Evolutionary conservation across 371 early-diverging fungal genomes (phyloP).

Genomic region (Blakeslea trispora): DNA sequence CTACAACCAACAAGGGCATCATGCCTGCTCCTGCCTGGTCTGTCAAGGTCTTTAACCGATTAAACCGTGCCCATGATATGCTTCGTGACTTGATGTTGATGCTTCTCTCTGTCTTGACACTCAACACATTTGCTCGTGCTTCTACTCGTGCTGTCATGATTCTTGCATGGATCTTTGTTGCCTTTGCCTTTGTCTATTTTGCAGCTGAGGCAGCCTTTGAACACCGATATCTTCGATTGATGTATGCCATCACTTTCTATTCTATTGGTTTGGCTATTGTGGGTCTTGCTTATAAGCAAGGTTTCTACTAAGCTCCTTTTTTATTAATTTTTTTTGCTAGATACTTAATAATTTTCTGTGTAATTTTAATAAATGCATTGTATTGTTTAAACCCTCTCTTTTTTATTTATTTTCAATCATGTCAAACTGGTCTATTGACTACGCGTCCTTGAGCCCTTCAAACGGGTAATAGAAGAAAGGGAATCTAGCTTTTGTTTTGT

Average conservation of each 20-base stretch:
- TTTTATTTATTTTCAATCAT: conserved; percentile 8
- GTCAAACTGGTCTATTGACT: conserved; percentile 43
- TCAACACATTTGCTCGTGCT: conserved; percentile 49
- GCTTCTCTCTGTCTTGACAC: conserved; percentile 33
- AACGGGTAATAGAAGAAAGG: conserved; percentile 13
- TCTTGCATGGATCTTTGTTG: conserved; percentile 49
- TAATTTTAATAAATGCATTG: no score
- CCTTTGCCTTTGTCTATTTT: conserved; percentile 44
- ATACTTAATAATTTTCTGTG: no score
- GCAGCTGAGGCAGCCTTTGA: conserved; percentile 35
- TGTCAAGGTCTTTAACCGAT: conserved; percentile 27
- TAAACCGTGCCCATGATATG: conserved; percentile 40
- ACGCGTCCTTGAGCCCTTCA: conserved; percentile 29
- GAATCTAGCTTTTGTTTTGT: no score
- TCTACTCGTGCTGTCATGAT: conserved; percentile 50
- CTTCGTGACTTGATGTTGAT: conserved; percentile 42
- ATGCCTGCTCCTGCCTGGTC: conserved; percentile 34
- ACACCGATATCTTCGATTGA: conserved; percentile 41
- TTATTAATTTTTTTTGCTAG: neutral
- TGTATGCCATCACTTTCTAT: conserved; percentile 39
- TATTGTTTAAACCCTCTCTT: neutral
- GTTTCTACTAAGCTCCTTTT: conserved; percentile 22
- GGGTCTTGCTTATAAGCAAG: conserved; percentile 43
- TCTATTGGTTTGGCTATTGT: conserved; percentile 41
- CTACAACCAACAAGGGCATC: conserved; percentile 1